phyloP scores from a whole-genome alignment of 2,329 filamentous ascomycete genomes.

The Aspergillus alliaceus region DNA sequence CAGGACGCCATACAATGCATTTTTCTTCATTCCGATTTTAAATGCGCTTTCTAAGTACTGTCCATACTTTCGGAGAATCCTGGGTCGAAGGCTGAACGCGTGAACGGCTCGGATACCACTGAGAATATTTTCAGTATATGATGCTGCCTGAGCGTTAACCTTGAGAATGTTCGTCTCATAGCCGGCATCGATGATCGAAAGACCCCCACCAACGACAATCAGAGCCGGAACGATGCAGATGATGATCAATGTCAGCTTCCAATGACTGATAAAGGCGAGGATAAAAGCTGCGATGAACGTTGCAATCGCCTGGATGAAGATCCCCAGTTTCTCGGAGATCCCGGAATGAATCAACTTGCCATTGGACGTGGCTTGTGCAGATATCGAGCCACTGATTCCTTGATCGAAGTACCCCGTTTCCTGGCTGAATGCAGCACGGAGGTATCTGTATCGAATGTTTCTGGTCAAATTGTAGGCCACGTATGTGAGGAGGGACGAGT shows the following conservation, averaged over 20 bases:
- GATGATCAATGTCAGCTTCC: slow-evolving; percentile 24
- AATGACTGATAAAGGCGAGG: slow-evolving; percentile 22
- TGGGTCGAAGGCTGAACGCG: slow-evolving; percentile 21
- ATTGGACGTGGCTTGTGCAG: slow-evolving; percentile 32
- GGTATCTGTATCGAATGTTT: slow-evolving; percentile 15
- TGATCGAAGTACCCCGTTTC: slow-evolving; percentile 32
- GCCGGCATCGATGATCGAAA: slow-evolving; percentile 17
- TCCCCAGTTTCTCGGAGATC: slow-evolving; percentile 23
- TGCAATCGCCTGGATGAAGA: slow-evolving; percentile 18
- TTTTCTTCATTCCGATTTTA: slow-evolving; percentile 17
- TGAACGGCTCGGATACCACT: slow-evolving; percentile 16
- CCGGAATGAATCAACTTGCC: slow-evolving; percentile 22
- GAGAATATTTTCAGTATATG: slow-evolving; percentile 21
- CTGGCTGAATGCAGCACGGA: slow-evolving; percentile 28
- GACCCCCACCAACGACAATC: slow-evolving; percentile 12
- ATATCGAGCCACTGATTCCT: slow-evolving; percentile 26
- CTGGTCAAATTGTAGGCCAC: slow-evolving; percentile 8
- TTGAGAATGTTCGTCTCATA: slow-evolving; percentile 22
- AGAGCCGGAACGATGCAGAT: slow-evolving; percentile 20
- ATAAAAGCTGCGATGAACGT: slow-evolving; percentile 24
- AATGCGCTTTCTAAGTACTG: slow-evolving; percentile 17
- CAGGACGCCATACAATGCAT: slow-evolving; percentile 16
- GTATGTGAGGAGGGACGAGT: slow-evolving; percentile 18
- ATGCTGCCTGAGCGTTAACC: slow-evolving; percentile 18
- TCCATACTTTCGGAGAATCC: slow-evolving; percentile 19